phyloP scores from a whole-genome alignment of 306 rosid species.

The Sechiopsis laciniata region DNA sequence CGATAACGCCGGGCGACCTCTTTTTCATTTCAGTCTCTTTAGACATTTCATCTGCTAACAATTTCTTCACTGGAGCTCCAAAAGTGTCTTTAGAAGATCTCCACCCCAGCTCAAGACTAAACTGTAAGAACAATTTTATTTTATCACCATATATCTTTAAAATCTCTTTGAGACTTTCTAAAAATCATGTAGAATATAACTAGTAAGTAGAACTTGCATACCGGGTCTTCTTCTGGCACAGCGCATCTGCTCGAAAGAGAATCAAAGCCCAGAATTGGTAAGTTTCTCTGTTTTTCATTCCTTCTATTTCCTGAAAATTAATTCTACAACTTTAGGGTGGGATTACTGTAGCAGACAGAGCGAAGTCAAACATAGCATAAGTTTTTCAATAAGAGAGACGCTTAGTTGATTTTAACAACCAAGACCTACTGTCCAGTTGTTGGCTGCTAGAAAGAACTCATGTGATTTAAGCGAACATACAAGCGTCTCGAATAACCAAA shows the following conservation, averaged over 20 bases:
- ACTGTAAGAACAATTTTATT: slow-evolving; percentile 35
- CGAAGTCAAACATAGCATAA: background rate
- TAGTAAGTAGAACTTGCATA: slow-evolving; percentile 31
- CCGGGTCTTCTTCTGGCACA: slow-evolving; percentile 50
- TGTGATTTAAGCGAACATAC: background rate
- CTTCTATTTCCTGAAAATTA: slow-evolving; percentile 47
- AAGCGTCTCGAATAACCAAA: background rate
- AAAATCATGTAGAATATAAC: background rate
- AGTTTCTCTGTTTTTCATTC: slow-evolving; percentile 34
- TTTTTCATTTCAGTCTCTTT: slow-evolving; percentile 53
- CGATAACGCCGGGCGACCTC: slow-evolving; percentile 66
- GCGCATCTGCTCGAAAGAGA: slow-evolving; percentile 50
- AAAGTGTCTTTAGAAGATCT: slow-evolving; percentile 49
- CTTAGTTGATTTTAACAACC: slow-evolving; percentile 7
- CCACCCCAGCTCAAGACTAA: slow-evolving; percentile 50
- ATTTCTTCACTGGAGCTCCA: slow-evolving; percentile 77
- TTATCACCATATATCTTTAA: background rate
- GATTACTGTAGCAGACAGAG: background rate
- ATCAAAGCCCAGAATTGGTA: slow-evolving; percentile 45
- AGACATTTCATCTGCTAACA: slow-evolving; percentile 75
- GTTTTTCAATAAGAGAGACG: background rate
- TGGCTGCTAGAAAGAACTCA: background rate
- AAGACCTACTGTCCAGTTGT: background rate
- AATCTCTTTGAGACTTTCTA: background rate
- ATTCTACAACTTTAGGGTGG: slow-evolving; percentile 28